Conservation (phyloP, 805 yeast genomes). For the Kluyveromyces aestuarii region DNA sequence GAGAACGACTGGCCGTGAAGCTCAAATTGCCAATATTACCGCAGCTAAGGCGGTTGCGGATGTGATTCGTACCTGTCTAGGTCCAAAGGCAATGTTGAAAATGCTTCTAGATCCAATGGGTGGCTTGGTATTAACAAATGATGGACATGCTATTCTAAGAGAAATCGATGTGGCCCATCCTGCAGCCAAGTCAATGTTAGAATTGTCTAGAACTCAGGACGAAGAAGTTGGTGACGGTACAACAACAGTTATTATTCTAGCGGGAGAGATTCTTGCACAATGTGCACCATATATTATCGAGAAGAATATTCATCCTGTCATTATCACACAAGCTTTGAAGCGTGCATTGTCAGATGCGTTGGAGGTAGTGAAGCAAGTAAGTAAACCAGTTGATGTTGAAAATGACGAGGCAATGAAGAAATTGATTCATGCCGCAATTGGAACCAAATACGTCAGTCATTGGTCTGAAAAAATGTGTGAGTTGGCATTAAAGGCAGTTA, state of each 20-base stretch:
- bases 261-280: constrained; percentile 95
- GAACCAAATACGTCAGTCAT: constrained; percentile 85
- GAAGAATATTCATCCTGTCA: constrained; percentile 93
- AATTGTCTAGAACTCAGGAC: constrained; percentile 92
- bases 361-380: constrained; percentile 73
- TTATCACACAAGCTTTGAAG: constrained; percentile 88
- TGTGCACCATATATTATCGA: constrained; percentile 84
- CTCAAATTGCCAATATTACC: constrained; percentile 92
- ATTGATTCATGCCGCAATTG: constrained; percentile 83
- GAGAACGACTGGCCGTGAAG: constrained; percentile 94
- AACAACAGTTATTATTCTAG: constrained; percentile 91
- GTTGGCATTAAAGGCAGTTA: constrained; percentile 80
- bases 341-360: constrained; percentile 86
- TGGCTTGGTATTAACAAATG: constrained; percentile 93
- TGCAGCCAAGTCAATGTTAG: constrained; percentile 98
- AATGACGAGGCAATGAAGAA: constrained; percentile 83
- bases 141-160: constrained; percentile 95
- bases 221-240: constrained; percentile 99
- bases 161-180: constrained; percentile 98
- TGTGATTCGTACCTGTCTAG: constrained; percentile 93
- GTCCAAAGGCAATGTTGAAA: constrained; percentile 98
- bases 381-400: constrained; percentile 71
- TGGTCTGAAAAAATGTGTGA: constrained; percentile 91
- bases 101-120: constrained; percentile 93
- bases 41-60: constrained; percentile 99